Conservation (phyloP, 805 yeast genomes). For the Ogataea zsoltii region DNA sequence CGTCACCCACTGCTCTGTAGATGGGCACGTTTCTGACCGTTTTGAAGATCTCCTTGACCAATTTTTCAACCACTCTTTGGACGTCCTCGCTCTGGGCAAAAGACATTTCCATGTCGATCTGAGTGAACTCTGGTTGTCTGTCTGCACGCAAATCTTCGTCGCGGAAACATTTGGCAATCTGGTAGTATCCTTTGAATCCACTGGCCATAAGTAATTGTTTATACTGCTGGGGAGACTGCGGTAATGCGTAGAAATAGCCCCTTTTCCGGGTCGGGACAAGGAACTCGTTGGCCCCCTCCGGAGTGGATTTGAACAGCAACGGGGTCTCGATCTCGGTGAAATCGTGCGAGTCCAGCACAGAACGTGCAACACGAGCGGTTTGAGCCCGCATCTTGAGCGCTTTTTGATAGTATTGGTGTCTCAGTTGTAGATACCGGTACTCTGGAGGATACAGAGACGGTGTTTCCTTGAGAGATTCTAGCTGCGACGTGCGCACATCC, state of each 20-base stretch:
- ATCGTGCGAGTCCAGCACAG: slow-evolving; percentile 36
- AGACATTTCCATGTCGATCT: slow-evolving; percentile 93
- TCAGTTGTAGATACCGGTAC: slow-evolving; percentile 75
- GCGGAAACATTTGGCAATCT: slow-evolving; percentile 90
- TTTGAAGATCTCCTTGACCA: slow-evolving; percentile 59
- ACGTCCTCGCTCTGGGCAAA: slow-evolving; percentile 74
- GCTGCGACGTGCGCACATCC: slow-evolving; percentile 60
- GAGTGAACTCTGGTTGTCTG: slow-evolving; percentile 97
- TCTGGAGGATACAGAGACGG: slow-evolving; percentile 73
- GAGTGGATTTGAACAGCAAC: slow-evolving; percentile 88
- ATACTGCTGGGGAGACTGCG: slow-evolving; percentile 98
- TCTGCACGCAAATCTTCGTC: slow-evolving; percentile 95
- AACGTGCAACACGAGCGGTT: slow-evolving; percentile 47
- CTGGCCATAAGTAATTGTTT: slow-evolving; percentile 94
- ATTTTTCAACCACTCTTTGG: slow-evolving; percentile 57
- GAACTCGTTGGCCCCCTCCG: slow-evolving; percentile 97
- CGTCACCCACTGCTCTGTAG: slow-evolving; percentile 36
- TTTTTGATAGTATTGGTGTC: slow-evolving; percentile 58
- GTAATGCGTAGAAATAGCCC: slow-evolving; percentile 76
- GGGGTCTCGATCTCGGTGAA: slow-evolving; percentile 94
- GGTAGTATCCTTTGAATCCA: slow-evolving; percentile 84
- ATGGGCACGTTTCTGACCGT: slow-evolving; percentile 42
- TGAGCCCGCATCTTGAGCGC: slow-evolving; percentile 57
- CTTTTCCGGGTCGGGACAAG: slow-evolving; percentile 82
- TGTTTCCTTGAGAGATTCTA: slow-evolving; percentile 56